Base-by-base conservation (phyloP, 225 moss, liverwort and hornwort species). In the Polytrichum formosum region DNA sequence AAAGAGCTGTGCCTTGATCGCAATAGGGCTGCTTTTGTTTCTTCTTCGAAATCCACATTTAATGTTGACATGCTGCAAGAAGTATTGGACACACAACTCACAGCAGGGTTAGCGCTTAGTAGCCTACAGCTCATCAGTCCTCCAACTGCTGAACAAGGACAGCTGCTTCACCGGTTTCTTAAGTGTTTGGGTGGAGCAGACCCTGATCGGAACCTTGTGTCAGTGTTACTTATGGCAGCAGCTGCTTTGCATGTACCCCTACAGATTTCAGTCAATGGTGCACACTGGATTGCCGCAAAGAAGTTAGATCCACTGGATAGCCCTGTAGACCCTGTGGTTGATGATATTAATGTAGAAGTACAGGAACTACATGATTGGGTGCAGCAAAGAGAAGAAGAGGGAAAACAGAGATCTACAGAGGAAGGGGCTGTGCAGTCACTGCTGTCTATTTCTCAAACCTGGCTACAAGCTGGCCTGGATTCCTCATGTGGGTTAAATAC, bases 381-480 rank as follows among this genome's bases (percentile, higher is more conserved):
- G 25, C 81, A 78, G 46, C 80, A 79, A 70, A 80, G 76, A 67
- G 76, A 87, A 76, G 79, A 80, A 17, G 80, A 83, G 59, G 58
- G 6, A 68, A 63, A 72, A 31, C 46, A 72, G 67, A 73, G 26
- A 53, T 54, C 53, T 29, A 74, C 65, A 72, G 74, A 73, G 66
- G 64, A 76, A 56, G 71, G 61, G 68, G 76, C 63, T 68, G 75
- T 69, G 26, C 76, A 82, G 68, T 67, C 76, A 56, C 74, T 92
- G 74, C 75, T 91, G 69, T 84, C 81, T 54, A 73, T 94, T 37
- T 90, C 94, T 55, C 72, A 84, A 64, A 82, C 74, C 7, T 98
- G 92, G 92, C 88, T 98, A 80, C 79, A 90, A 77, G 85, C 76
- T 74, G 88, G 91, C 56, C 75, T 90, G 70, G 88, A 90, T 72